Evolutionary conservation across 2,329 filamentous ascomycete species (phyloP).

Genomic region (Ceratocystis smalleyi): DNA sequence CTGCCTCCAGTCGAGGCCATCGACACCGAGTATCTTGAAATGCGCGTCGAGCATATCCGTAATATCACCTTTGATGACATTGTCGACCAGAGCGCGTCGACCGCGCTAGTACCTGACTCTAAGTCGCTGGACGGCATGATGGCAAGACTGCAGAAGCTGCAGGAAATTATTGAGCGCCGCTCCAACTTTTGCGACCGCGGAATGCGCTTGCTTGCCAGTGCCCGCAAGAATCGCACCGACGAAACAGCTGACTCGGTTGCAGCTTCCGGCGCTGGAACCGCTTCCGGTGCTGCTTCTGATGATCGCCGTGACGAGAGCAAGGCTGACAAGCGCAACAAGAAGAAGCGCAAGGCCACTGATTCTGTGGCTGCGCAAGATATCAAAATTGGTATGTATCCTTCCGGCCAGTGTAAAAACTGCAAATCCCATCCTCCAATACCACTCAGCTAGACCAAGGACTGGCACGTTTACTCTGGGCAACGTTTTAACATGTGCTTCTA

Average conservation of each 20-base stretch:
- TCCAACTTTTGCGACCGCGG: constrained; percentile 54
- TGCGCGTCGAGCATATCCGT: constrained; percentile 42
- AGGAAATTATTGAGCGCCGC: constrained; percentile 51
- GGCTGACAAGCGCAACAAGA: constrained; percentile 49
- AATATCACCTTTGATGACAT: constrained; percentile 53
- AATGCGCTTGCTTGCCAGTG: constrained; percentile 53
- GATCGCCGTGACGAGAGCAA: constrained; percentile 33
- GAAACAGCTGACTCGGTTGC: constrained; percentile 28
- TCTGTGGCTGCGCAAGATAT: constrained; percentile 39
- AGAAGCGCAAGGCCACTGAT: constrained; percentile 62
- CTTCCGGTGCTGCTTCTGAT: constrained; percentile 24
- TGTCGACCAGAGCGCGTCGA: constrained; percentile 44
- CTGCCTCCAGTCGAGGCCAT: constrained; percentile 40
- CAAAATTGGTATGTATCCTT: constrained; percentile 23
- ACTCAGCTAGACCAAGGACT: neutral
- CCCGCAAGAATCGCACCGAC: constrained; percentile 46
- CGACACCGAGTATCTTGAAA: constrained; percentile 51
- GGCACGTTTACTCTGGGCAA: neutral
- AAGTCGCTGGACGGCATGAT: constrained; percentile 49
- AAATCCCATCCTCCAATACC: neutral
- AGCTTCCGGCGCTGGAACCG: neutral
- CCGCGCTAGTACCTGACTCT: constrained; percentile 46
- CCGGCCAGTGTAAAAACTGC: too few species aligned
- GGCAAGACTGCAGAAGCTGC: constrained; percentile 46
- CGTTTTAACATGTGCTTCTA: neutral